phyloP scores from a whole-genome alignment of 805 yeast species.

The Zygosaccharomyces bailii region DNA sequence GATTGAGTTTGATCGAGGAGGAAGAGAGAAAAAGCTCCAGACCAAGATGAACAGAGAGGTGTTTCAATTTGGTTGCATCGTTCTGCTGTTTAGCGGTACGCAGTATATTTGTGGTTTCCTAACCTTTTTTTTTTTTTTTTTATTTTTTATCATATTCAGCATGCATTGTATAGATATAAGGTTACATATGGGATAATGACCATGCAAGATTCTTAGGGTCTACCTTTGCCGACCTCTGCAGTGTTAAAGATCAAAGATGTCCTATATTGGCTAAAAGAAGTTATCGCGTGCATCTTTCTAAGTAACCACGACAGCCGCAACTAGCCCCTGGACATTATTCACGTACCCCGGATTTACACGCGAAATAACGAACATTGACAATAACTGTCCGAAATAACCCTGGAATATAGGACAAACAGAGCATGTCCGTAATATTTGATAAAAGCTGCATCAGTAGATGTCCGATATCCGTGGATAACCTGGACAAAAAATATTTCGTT shows the following conservation, averaged over 20 bases:
- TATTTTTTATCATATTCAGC: neutral
- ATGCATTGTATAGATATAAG: conserved; percentile 1
- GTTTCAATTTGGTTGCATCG: neutral
- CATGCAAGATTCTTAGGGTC: neutral
- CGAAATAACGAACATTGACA: neutral
- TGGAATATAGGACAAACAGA: neutral
- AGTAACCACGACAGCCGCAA: too few relatives aligned
- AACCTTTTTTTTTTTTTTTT: neutral
- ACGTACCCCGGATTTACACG: neutral
- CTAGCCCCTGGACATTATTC: too few relatives aligned
- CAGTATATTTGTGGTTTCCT: neutral
- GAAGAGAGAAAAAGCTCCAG: conserved; percentile 7
- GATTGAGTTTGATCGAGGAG: conserved; percentile 61
- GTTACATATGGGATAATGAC: neutral
- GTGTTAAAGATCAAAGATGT: too few relatives aligned
- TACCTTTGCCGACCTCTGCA: too few relatives aligned
- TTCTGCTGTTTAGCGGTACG: neutral
- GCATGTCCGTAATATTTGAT: too few relatives aligned
- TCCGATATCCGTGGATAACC: neutral
- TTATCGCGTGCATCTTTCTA: too few relatives aligned
- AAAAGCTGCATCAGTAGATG: too few relatives aligned
- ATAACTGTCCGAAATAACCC: neutral
- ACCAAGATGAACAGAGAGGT: neutral
- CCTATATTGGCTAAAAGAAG: too few relatives aligned
- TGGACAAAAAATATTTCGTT: conserved; percentile 2